Percentiles rank a stretch among this genome's conserved stretches.
phyloP scores from a whole-genome alignment of 1,139 yeast genomes.

The Debaryomyces robertsiae region DNA sequence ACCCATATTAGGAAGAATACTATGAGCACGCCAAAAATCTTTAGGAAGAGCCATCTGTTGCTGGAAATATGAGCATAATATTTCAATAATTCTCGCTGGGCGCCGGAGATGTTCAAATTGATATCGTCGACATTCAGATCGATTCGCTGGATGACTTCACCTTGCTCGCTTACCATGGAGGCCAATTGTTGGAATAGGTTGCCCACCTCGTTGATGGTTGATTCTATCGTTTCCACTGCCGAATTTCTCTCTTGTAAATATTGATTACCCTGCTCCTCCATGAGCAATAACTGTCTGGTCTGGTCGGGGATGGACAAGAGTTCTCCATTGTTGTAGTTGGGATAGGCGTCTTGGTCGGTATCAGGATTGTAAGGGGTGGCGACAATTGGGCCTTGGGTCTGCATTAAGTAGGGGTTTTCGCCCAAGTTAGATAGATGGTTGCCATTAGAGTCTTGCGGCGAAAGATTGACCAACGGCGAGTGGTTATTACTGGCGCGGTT shows the following conservation, averaged over 20 bases:
- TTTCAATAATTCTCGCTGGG: slow-evolving; percentile 89
- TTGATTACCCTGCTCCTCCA: slow-evolving; percentile 73
- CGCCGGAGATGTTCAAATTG: slow-evolving; percentile 84
- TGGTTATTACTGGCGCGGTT: slow-evolving; percentile 27
- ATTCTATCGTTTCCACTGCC: slow-evolving; percentile 95
- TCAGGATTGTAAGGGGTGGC: slow-evolving; percentile 37
- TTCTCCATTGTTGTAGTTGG: slow-evolving; percentile 33
- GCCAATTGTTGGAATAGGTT: slow-evolving; percentile 92
- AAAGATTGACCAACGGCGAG: slow-evolving; percentile 25
- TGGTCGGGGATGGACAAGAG: slow-evolving; percentile 68
- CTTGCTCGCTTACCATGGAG: slow-evolving; percentile 97
- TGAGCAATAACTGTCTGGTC: slow-evolving; percentile 69
- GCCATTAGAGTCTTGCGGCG: slow-evolving; percentile 2
- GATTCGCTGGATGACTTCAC: slow-evolving; percentile 92
- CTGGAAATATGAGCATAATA: slow-evolving; percentile 86
- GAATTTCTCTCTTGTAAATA: slow-evolving; percentile 82
- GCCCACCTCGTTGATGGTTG: slow-evolving; percentile 96
- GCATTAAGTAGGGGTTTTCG: slow-evolving; percentile 46
- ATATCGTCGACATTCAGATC: slow-evolving; percentile 96
- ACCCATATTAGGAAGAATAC: slow-evolving; percentile 80
- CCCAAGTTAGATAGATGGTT: slow-evolving; percentile 23
- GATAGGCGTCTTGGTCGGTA: slow-evolving; percentile 38
- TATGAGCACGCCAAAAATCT: slow-evolving; percentile 85
- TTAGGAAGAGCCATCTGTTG: slow-evolving; percentile 89
- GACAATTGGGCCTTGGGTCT: slow-evolving; percentile 18